Base-by-base conservation (phyloP, 176 grass and related monocot genomes). In the Oryza glumipatula region DNA sequence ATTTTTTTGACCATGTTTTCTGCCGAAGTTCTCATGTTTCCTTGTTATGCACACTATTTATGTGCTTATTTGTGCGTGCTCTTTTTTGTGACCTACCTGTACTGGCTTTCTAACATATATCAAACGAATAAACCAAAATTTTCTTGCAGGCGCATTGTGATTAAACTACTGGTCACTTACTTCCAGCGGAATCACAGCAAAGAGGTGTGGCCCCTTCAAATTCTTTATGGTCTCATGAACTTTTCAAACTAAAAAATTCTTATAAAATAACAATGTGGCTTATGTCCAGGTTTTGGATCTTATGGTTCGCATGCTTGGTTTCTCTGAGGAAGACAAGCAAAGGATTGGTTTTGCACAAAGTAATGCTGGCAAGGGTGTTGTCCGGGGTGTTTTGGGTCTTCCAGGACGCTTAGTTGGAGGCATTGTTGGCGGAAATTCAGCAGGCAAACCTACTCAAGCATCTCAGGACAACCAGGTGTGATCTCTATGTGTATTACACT, bases 231-330 rank as follows among this genome's bases (percentile, higher is more conserved):
- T 70, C 11, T 60, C 9, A 44, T 74, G 21, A 68, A 84, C 63
- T 70, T 69, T 30, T 33, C 14, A 48, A 48, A 47, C 9, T 72
- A 45, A 12, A 64, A 49, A 19, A 5, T 58, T 76, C 26, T 84
- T 56, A 38, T 45, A 3, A 8, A 85, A 24, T 73, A 68, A 66
- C 61, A 66, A 65, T 79, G 39, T 69, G 54, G 11, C 12, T 15
- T 7, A 80, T 22, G 24, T 39, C 36, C 65, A 99, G 97, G 97
- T 99, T 82, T 75, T 99, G 71, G 94, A 99, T 52, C 89, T 96
- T 65, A 96, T 99, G 84, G 94, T 92, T 79, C 88, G 97, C 68
- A 94, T 99, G 94, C 91, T 99, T 89, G 97, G 97, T 47, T 99
- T 99, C 84, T 92, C 94, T 0, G 94, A 92, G 68, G 97, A 99